Evolutionary conservation across 805 yeast genomes (phyloP).

Genomic region (Candida pseudoglaebosa): DNA sequence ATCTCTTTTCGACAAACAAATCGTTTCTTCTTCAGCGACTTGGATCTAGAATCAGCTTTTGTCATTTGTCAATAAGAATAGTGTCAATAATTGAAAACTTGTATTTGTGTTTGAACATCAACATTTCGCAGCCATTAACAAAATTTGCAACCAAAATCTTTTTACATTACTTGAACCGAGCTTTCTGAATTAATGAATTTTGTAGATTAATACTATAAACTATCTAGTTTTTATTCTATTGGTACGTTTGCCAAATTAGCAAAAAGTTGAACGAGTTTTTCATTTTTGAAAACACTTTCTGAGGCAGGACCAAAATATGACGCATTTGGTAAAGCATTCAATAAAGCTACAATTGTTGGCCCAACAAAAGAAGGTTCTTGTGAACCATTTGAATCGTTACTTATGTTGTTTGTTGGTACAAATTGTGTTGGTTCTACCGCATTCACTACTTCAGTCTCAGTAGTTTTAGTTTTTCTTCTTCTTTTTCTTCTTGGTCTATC

Average conservation of each 20-base stretch:
- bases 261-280: conserved; percentile 45
- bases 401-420: conserved; percentile 5
- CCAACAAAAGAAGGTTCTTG: conserved; percentile 28
- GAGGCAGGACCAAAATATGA: conserved; percentile 46
- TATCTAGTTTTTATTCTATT: conserved; percentile 1
- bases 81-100: neutral
- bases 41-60: neutral
- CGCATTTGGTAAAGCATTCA: conserved; percentile 59
- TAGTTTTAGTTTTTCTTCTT: conserved; percentile 9
- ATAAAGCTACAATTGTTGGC: conserved; percentile 36
- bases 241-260: conserved; percentile 26
- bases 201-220: too few species aligned
- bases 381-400: conserved; percentile 6
- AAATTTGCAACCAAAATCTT: neutral
- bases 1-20: neutral
- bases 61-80: too few species aligned
- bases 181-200: neutral
- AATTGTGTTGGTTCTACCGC: conserved; percentile 10
- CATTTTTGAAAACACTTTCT: conserved; percentile 51
- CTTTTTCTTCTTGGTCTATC: conserved; percentile 12
- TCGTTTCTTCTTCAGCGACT: neutral
- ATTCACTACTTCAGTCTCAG: conserved; percentile 5
- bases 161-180: neutral
- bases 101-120: conserved; percentile 2
- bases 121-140: neutral